Percentiles rank a stretch among this genome's conserved stretches.
These are phyloP conservation scores for Acorus gramineus DNA, from an alignment of 106 monocot species.

Conservation along the genomic window DNA sequence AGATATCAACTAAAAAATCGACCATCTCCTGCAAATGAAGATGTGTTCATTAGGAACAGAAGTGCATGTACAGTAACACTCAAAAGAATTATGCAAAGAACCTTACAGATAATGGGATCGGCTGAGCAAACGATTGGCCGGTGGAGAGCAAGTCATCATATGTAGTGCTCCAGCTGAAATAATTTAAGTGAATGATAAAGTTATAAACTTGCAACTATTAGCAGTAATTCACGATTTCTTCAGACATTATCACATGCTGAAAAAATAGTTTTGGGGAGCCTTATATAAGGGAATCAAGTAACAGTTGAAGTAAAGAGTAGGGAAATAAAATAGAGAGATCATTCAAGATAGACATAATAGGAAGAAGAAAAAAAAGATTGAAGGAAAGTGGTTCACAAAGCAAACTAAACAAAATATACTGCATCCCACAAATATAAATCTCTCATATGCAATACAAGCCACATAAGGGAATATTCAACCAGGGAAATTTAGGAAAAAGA, in stretches of 20 bases:
- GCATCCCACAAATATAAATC: too few species aligned
- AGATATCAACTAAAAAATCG: constrained; percentile 86
- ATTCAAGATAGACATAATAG: too few species aligned
- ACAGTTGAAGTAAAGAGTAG: too few species aligned
- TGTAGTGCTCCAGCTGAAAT: constrained; percentile 65
- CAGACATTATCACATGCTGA: not conserved
- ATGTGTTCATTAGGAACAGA: not conserved
- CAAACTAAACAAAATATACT: too few species aligned
- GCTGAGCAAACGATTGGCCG: constrained; percentile 51
- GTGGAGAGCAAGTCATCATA: constrained; percentile 80
- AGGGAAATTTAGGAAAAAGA: too few species aligned
- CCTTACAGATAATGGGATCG: constrained; percentile 82
- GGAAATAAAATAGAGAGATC: too few species aligned
- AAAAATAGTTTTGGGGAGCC: too few species aligned
- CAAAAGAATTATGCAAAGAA: not conserved
- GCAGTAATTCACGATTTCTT: not conserved
- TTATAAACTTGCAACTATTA: not conserved
- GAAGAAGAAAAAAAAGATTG: too few species aligned
- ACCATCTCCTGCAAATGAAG: constrained; percentile 75
- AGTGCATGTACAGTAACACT: not conserved
- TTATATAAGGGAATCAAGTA: too few species aligned
- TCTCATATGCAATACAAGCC: too few species aligned
- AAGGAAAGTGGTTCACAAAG: too few species aligned
- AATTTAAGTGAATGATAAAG: not conserved
- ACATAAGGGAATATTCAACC: too few species aligned